These are phyloP conservation scores for Cordyceps tenuipes DNA, from an alignment of 2,329 filamentous ascomycete species.

Conservation along the genomic window DNA sequence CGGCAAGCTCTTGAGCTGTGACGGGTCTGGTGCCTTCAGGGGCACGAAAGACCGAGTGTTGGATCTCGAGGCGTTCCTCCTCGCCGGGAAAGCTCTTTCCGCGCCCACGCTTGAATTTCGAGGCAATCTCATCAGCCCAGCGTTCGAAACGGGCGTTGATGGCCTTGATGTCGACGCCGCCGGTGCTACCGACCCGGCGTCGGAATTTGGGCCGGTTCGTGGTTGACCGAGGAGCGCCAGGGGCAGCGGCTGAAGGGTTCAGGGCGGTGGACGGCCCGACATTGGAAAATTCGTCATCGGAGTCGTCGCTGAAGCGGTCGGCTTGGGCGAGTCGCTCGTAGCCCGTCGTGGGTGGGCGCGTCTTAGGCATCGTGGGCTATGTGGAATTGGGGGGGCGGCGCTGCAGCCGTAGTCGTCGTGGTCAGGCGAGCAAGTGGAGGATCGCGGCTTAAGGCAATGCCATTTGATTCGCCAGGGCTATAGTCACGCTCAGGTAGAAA, in stretches of 20 bases:
- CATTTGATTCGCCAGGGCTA: slow-evolving; percentile 8
- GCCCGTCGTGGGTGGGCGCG: slow-evolving; percentile 65
- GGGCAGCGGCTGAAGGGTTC: slow-evolving; percentile 42
- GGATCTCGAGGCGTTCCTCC: slow-evolving; percentile 86
- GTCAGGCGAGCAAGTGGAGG: background rate
- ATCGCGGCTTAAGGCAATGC: slow-evolving; percentile 2
- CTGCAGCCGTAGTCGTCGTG: background rate
- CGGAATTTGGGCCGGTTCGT: slow-evolving; percentile 33
- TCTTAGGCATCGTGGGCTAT: slow-evolving; percentile 50
- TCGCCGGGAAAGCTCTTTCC: slow-evolving; percentile 64
- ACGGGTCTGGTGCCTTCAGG: slow-evolving; percentile 79
- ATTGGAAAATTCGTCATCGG: slow-evolving; percentile 53
- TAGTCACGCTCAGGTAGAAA: background rate
- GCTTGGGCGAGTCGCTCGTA: slow-evolving; percentile 81
- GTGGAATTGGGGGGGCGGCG: background rate
- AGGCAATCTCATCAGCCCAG: slow-evolving; percentile 97
- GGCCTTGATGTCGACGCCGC: slow-evolving; percentile 93
- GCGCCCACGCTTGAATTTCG: slow-evolving; percentile 84
- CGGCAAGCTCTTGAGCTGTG: slow-evolving; percentile 65
- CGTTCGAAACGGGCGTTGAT: slow-evolving; percentile 92
- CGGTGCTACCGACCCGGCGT: slow-evolving; percentile 56
- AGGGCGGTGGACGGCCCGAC: slow-evolving; percentile 46
- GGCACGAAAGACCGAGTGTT: slow-evolving; percentile 92
- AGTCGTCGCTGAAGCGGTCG: slow-evolving; percentile 65
- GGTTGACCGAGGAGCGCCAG: slow-evolving; percentile 27